Conservation (phyloP, 164 flowering plant genomes). For the Protea cynaroides region DNA sequence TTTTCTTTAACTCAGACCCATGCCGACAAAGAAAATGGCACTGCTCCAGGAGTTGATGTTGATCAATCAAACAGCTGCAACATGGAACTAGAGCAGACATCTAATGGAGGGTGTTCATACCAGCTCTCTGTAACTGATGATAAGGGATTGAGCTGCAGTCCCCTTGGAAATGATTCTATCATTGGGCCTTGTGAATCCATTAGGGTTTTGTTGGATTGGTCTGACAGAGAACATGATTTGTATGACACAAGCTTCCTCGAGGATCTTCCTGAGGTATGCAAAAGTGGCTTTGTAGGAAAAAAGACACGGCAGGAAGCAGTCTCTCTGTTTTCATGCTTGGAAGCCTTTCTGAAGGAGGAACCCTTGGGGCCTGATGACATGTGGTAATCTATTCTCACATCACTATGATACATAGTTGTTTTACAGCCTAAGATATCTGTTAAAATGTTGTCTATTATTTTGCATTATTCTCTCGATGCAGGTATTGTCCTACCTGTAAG, state of each 20-base stretch:
- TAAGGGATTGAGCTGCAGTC: conserved; percentile 31
- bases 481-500: conserved; percentile 96
- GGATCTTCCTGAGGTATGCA: conserved; percentile 79
- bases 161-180: conserved; percentile 37
- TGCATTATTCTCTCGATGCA: conserved; percentile 24
- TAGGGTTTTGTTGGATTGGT: conserved; percentile 69
- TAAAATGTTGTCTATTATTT: neutral
- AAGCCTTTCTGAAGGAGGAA: conserved; percentile 93
- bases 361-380: conserved; percentile 97
- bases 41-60: conserved; percentile 22
- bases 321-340: conserved; percentile 86
- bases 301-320: conserved; percentile 75
- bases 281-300: conserved; percentile 54
- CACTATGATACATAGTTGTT: neutral
- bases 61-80: conserved; percentile 22
- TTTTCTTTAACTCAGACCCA: conserved; percentile 22
- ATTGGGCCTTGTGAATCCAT: conserved; percentile 31
- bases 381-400: conserved; percentile 46
- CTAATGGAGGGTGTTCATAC: conserved; percentile 30
- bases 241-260: conserved; percentile 70
- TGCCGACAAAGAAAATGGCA: conserved; percentile 40
- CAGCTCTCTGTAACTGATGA: conserved; percentile 58
- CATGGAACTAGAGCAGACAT: conserved; percentile 31
- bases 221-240: conserved; percentile 53
- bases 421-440: neutral